A percentile compares a stretch with the other conserved stretches of the same genome.
Evolutionary conservation across 192 early-diverging fungal species (phyloP).

Genomic region (Backusella psychrophila): DNA sequence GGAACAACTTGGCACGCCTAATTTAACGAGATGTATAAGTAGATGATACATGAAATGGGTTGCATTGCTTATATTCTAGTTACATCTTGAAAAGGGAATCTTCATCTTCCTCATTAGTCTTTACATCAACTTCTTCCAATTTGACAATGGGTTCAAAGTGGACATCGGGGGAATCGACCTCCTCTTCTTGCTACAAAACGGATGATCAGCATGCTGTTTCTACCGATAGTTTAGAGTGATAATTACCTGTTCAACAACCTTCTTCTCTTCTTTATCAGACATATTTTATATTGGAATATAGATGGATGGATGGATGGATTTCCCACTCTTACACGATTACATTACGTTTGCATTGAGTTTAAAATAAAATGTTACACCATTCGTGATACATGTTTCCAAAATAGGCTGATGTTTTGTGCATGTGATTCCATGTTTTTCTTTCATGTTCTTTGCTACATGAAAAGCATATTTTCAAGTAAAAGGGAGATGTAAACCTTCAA

Average conservation of each 20-base stretch:
- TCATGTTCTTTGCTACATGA: no score
- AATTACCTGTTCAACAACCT: slow-evolving; percentile 33
- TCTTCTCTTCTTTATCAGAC: slow-evolving; percentile 41
- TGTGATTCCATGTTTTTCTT: background rate
- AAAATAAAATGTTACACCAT: background rate
- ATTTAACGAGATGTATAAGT: background rate
- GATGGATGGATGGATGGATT: slow-evolving; percentile 17
- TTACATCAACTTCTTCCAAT: slow-evolving; percentile 88
- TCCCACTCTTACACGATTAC: background rate
- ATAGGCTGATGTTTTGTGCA: background rate
- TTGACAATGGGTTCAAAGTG: slow-evolving; percentile 97
- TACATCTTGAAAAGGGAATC: slow-evolving; percentile 87
- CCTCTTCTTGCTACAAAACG: slow-evolving; percentile 66
- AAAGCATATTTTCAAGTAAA: no score
- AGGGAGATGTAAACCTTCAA: no score
- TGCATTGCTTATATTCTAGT: slow-evolving; percentile 7
- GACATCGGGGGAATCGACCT: slow-evolving; percentile 78
- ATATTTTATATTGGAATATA: slow-evolving; percentile 11
- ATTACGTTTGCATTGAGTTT: slow-evolving; percentile 2
- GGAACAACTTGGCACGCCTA: slow-evolving; percentile 97
- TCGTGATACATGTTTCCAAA: background rate
- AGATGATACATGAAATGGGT: background rate
- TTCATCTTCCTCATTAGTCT: slow-evolving; percentile 97
- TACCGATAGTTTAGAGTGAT: background rate
- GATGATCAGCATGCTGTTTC: background rate